These are phyloP conservation scores for Aaosphaeria pasadenensis DNA, from an alignment of 2,329 filamentous ascomycete genomes.

Conservation along the genomic window DNA sequence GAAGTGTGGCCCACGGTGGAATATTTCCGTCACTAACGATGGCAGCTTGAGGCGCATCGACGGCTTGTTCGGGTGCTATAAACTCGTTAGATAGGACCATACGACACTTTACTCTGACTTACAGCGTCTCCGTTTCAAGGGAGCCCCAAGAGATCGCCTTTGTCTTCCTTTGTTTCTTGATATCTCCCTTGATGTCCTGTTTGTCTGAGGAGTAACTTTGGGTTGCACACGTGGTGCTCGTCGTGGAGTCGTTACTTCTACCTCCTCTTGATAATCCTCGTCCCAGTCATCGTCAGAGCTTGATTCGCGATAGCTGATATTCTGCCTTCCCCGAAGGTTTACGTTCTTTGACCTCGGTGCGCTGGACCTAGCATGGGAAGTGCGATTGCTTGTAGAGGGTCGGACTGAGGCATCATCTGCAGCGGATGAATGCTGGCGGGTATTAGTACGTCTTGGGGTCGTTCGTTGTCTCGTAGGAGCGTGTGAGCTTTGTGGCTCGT, in stretches of 20 bases:
- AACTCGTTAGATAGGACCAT: no score
- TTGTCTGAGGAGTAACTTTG: slow-evolving; percentile 2
- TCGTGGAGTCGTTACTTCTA: background rate
- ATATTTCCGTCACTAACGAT: slow-evolving; percentile 36
- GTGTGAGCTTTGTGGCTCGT: no score
- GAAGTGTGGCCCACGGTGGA: slow-evolving; percentile 49
- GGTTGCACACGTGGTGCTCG: background rate
- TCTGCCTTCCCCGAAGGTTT: slow-evolving; percentile 9
- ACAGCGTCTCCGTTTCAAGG: slow-evolving; percentile 12
- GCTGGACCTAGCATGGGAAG: no score
- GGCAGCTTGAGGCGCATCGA: background rate
- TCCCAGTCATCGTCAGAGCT: slow-evolving; percentile 26
- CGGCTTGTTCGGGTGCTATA: no score
- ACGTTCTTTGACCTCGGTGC: no score
- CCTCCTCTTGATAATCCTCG: slow-evolving; percentile 23
- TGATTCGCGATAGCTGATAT: slow-evolving; percentile 31
- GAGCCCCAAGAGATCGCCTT: slow-evolving; percentile 17
- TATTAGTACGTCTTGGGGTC: no score
- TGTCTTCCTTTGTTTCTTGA: slow-evolving; percentile 6
- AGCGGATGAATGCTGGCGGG: no score
- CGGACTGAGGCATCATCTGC: no score
- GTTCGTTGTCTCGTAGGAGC: no score
- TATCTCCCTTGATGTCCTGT: slow-evolving; percentile 3
- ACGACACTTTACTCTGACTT: background rate
- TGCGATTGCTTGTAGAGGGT: no score